These are phyloP conservation scores for Hypholoma sublateritium DNA, from an alignment of 768 basidiomycete species.

Conservation along the genomic window DNA sequence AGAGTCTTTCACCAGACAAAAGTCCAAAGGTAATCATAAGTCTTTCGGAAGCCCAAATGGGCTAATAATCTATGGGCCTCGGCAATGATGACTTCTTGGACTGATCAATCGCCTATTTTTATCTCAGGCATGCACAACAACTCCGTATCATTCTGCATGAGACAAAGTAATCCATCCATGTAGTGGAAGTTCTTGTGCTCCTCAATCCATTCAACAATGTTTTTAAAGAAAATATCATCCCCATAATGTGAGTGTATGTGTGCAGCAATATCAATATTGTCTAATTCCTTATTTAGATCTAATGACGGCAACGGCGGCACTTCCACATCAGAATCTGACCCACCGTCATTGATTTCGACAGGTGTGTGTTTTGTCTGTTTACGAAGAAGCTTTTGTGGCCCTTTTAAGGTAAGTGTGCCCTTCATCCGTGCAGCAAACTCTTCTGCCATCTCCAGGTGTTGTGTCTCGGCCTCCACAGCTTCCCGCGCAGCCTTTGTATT, in stretches of 20 bases:
- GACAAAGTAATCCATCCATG: conserved; percentile 4
- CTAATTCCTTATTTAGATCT: neutral
- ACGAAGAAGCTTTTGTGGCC: neutral
- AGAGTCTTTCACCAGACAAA: conserved; percentile 11
- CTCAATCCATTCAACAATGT: conserved; percentile 3
- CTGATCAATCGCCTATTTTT: neutral
- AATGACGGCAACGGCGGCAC: neutral
- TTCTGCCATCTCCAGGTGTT: conserved; percentile 7
- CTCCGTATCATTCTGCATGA: neutral
- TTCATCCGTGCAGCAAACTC: conserved; percentile 8
- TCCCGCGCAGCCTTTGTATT: neutral
- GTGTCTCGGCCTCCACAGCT: conserved; percentile 2
- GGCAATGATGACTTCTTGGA: conserved; percentile 5
- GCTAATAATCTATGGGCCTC: conserved; percentile 5
- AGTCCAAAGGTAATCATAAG: conserved; percentile 4
- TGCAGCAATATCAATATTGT: neutral
- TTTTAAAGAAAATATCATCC: conserved; percentile 6
- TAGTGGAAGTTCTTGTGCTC: conserved; percentile 11
- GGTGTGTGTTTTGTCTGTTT: neutral
- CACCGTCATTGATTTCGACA: too few relatives aligned
- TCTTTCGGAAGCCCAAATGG: conserved; percentile 5
- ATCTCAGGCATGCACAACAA: conserved; percentile 2
- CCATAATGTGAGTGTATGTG: conserved; percentile 5
- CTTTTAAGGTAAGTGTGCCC: conserved; percentile 1
- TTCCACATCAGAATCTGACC: neutral